Evolutionary conservation across 2,329 filamentous ascomycete species (phyloP), one percentile per base, ranked within the genome.

Genomic region (Sordariomycetes sp.): DNA sequence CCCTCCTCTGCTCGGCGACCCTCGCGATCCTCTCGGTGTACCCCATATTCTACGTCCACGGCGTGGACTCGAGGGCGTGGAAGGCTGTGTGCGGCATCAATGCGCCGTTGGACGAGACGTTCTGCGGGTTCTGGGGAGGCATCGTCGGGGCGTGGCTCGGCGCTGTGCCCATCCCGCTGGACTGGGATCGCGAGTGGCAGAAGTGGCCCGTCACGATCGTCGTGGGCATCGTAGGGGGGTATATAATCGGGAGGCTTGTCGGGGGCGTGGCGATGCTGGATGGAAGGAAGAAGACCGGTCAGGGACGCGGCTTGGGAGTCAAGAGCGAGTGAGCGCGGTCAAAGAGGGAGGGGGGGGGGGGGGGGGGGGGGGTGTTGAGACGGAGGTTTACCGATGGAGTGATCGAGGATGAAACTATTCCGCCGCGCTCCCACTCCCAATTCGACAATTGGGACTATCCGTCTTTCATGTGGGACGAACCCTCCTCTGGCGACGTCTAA

Each of bases 131-230:
- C 11, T 71, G 92, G n/a, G 94, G 94, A 5, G 85, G 85, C 0
- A 75, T 87, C 28, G 66, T 93, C 1, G 94, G 94, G 6, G 90
- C 90, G 48, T 97, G 94, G 94, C 74, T 96, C 50, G 94, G 94
- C 3, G 94, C 94, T 8, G 84, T 97, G 57, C 94, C 95, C 0
- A 97, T 99, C 65, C 94, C 94, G 1, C 76, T 99, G 64, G 94
- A 99, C 70, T 97, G 93, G 93, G 94, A 99, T 70, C 85, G 94
- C n/a, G 91, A 96, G 65, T 99, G 94, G 94, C 94, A 99, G 81
- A 89, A 87, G 71, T 99, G 93, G 89, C 94, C 94, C 0, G 87
- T 97, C 54, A 99, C 94, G 0, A 88, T 99, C 60, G 73, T 97
- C 4, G 85, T 82, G 1, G 94, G 94, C 2, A 79, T 88, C 20